A percentile compares a stretch with the other conserved stretches of the same genome.
Conservation (phyloP, 441 rosid genomes). For the Cnidoscolus chayamansa region DNA sequence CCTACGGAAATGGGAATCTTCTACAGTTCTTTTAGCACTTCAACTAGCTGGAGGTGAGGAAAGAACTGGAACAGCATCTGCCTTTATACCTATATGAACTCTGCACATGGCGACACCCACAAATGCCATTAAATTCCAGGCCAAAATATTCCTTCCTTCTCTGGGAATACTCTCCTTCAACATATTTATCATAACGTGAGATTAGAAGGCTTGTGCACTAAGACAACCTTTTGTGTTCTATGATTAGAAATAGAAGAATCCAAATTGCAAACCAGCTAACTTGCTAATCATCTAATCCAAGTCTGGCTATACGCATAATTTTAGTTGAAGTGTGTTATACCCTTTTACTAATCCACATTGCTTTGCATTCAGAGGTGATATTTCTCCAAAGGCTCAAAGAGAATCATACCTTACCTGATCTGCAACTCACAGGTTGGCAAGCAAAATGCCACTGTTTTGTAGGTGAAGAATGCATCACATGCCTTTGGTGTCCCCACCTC, state of each 20-base stretch:
- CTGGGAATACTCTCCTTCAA: background rate
- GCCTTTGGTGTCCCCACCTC: conserved; percentile 14
- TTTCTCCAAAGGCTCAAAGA: background rate
- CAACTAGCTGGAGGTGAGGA: background rate
- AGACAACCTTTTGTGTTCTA: too few species aligned
- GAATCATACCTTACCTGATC: conserved; percentile 5
- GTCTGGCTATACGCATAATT: background rate
- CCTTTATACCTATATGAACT: background rate
- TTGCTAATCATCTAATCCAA: background rate
- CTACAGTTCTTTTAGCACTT: too few species aligned
- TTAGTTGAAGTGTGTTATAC: background rate
- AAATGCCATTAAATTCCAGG: background rate
- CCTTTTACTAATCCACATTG: background rate
- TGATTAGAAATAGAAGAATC: background rate
- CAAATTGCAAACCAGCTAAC: background rate
- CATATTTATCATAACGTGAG: background rate
- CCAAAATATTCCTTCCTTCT: background rate
- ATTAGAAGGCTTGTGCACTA: too few species aligned
- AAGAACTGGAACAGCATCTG: background rate
- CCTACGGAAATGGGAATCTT: background rate
- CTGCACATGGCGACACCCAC: too few species aligned
- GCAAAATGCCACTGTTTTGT: conserved; percentile 2
- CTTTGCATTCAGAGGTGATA: background rate
- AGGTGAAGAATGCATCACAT: conserved; percentile 25
- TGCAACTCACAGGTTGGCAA: conserved; percentile 12